These are phyloP conservation scores for Aspergillus sclerotioniger DNA, from an alignment of 495 filamentous ascomycete genomes.

Conservation along the genomic window DNA sequence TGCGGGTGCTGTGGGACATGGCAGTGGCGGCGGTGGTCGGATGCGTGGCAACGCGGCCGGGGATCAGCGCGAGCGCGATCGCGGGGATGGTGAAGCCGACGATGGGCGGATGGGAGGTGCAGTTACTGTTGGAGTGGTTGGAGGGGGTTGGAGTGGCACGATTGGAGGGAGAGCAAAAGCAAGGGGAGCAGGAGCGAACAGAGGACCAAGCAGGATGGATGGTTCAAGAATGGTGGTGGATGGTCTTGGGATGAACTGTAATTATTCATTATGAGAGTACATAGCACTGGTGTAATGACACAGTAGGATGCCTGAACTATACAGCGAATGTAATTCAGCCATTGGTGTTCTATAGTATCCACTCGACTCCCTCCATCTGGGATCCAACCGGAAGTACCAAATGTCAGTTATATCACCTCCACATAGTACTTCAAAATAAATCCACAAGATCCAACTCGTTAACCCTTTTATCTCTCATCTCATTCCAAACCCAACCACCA, in stretches of 20 bases:
- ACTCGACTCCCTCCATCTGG: too few species aligned
- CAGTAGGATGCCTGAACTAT: too few species aligned
- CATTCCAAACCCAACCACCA: too few species aligned
- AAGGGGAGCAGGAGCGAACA: conserved; percentile 3
- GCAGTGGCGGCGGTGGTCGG: conserved; percentile 58
- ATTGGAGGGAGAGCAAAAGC: conserved; percentile 21
- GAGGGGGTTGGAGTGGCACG: conserved; percentile 44
- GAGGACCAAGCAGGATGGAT: conserved; percentile 41
- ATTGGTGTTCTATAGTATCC: too few species aligned
- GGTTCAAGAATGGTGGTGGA: conserved; percentile 72
- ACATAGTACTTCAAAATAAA: too few species aligned
- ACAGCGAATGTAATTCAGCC: too few species aligned
- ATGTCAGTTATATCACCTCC: too few species aligned
- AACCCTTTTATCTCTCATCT: too few species aligned
- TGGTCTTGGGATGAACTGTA: conserved; percentile 32
- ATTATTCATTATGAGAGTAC: too few species aligned
- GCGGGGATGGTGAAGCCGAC: conserved; percentile 55
- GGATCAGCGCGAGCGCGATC: conserved; percentile 51
- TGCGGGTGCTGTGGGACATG: conserved; percentile 62
- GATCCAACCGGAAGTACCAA: too few species aligned
- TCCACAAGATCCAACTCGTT: too few species aligned
- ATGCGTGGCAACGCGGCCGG: conserved; percentile 58
- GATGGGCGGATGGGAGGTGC: conserved; percentile 67
- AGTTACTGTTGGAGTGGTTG: conserved; percentile 65
- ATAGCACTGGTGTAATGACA: too few species aligned